Base-by-base conservation (phyloP, 352 stramenopile genomes). In the Pythium sukuiense region DNA sequence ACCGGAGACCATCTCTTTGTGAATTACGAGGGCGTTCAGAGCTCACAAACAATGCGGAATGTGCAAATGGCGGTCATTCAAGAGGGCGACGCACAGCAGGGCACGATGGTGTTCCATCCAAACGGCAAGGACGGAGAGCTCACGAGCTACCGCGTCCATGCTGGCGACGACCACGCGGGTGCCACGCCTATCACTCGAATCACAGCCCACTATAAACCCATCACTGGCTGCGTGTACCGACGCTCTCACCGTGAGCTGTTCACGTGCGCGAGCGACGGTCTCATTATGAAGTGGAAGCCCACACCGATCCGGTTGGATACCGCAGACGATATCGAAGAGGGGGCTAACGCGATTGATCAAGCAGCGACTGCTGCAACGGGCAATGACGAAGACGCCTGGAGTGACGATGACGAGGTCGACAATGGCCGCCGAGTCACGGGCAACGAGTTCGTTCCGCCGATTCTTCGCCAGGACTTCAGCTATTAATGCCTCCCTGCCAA, bases 231-330 rank as follows among this genome's bases (percentile, higher is more conserved):
- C 59, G 63, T 87, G 11, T 91, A 93, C 39, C 77, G 85, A 0
- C 76, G 74, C 41, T 63, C 75, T 4, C 72, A 65, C 5, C 73
- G 81, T 20, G 82, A 93, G 52, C 59, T 93, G 0, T 88, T 80
- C 41, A 89, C 80, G 3, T 74, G 77, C 39, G 83, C 79, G 4
- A 72, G 82, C 63, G 82, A 91, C 59, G 85, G 83, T 2, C 63
- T 91, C 20, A 89, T 93, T 59, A 87, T 88, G 77, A 82, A 81
- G 60, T 93, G 85, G 85, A 84, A 67, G 18, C 74, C 81, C 0
- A 59, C 65, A 7, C 50, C 65, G 3, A 60, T 79, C 26, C 37
- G n/a, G 9, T 65, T 59, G 4, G 57, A 75, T 20, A 11, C 52
- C 3, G 46, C 66, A 12, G 57, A 80, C 54, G 59, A 55, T 14